Base-by-base conservation (phyloP, 2,329 filamentous ascomycete genomes). In the Hypoxylon rubiginosum region DNA sequence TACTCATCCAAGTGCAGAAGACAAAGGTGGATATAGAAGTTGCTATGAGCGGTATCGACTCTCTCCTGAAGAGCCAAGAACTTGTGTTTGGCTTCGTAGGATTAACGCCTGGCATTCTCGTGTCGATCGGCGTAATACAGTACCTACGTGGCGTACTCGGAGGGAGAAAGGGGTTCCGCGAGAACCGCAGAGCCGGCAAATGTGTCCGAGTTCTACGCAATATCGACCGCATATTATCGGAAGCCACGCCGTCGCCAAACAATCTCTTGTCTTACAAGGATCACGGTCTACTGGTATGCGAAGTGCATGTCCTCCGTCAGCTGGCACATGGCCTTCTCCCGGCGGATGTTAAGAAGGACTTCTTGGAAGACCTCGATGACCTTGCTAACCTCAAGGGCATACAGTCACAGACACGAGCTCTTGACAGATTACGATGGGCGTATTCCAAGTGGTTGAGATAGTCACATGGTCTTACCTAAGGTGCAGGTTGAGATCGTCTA, bases 11-110 rank as follows among this genome's bases (percentile, higher is more conserved):
- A 77, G 91, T 99, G 39, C 96, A 99, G 76, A 99, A 99, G 85
- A 98, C 96, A 21, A 99, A 99, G 82, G 96, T 99, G 8, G 96
- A 99, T 75, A 90, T 99, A 11, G 96, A 99, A 79, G 90, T 98
- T 66, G 96, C 96, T 13, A 94, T 99, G 82, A 93, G 92, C 64
- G 96, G 96, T 17, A 99, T 99, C 70, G 95, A 99, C 82, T 89
- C 93, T 34, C 86, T 99, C 32, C 85, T 99, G 62, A 97, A 96
- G 82, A 97, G 94, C 75, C 96, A 99, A 77, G 95, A 99, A 77
- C 86, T 99, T 51, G 92, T 99, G 24, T 99, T 99, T 81, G 96
- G 93, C n/a, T 97, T 99, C 75, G 91, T 99, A 39, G 94, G 94
- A 5, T 83, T 99, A 26, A 98, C 96, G 0, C 96, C 96, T 0